These are phyloP conservation scores for Crithidia acanthocephali DNA, from an alignment of 208 protist genomes.

Conservation along the genomic window DNA sequence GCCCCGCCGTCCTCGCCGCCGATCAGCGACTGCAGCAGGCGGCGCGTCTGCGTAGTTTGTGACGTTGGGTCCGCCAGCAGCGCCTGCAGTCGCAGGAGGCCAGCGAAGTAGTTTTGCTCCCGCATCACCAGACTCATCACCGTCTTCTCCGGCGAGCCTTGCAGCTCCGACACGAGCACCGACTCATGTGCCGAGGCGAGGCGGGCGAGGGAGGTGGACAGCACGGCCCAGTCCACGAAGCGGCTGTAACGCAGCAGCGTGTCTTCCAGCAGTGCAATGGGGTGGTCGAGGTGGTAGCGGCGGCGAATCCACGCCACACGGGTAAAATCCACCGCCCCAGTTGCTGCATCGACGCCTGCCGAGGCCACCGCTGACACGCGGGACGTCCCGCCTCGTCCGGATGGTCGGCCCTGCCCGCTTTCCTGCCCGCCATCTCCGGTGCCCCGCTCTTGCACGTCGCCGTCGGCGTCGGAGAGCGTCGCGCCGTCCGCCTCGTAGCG, in stretches of 20 bases:
- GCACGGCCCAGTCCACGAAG: conserved; percentile 14
- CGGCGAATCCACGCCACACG: conserved; percentile 24
- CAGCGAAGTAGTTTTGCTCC: conserved; percentile 37
- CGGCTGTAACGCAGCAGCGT: conserved; percentile 28
- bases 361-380: too few species aligned
- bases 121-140: conserved; percentile 25
- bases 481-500: background rate
- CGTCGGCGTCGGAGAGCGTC: background rate
- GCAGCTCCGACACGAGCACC: conserved; percentile 24
- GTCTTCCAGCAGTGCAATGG: conserved; percentile 30
- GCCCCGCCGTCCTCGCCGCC: background rate
- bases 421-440: too few species aligned
- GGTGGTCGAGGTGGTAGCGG: conserved; percentile 32
- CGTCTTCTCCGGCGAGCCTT: conserved; percentile 13
- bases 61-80: conserved; percentile 24
- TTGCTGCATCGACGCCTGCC: background rate
- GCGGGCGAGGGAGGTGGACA: conserved; percentile 9
- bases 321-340: conserved; percentile 4
- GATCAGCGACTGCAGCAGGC: conserved; percentile 19
- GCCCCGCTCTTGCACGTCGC: background rate
- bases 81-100: conserved; percentile 38
- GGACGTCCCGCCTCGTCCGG: too few species aligned
- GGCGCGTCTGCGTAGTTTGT: conserved; percentile 10
- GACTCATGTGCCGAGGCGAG: conserved; percentile 19
- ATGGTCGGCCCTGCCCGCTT: too few species aligned